Conservation (phyloP, 768 basidiomycete genomes). For the Filobasidium floriforme region DNA sequence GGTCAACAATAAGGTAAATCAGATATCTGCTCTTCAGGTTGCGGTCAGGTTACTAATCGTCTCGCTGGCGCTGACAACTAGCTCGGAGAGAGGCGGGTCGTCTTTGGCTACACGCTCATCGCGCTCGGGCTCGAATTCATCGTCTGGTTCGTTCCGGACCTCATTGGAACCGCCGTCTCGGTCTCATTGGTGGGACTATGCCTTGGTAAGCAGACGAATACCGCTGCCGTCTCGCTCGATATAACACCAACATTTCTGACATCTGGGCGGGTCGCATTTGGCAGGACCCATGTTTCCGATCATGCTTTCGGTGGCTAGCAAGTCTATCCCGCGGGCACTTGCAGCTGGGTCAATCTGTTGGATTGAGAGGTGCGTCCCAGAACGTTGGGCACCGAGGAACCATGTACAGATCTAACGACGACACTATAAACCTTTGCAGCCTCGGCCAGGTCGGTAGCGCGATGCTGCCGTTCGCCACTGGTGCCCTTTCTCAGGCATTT, state of each 20-base stretch:
- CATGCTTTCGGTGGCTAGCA: conserved; percentile 61
- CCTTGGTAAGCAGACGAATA: conserved; percentile 35
- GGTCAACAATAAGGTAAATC: conserved; percentile 44
- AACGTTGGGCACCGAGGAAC: not conserved
- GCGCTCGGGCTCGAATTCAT: conserved; percentile 38
- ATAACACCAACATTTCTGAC: no score
- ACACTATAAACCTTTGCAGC: conserved; percentile 12
- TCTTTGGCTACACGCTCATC: conserved; percentile 45
- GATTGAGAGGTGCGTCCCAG: not conserved
- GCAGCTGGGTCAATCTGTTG: conserved; percentile 49
- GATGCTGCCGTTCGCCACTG: conserved; percentile 41
- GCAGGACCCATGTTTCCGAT: conserved; percentile 59
- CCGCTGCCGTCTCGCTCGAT: not conserved
- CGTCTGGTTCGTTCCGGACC: conserved; percentile 62
- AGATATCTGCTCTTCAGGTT: not conserved
- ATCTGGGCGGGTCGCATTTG: not conserved
- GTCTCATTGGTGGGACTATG: conserved; percentile 60
- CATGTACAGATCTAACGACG: not conserved
- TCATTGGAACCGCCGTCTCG: conserved; percentile 59
- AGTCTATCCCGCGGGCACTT: conserved; percentile 64
- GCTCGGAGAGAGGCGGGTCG: conserved; percentile 12
- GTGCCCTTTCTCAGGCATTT: conserved; percentile 13
- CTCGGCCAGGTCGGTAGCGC: conserved; percentile 46
- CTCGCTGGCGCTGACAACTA: not conserved
- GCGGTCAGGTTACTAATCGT: not conserved